Evolutionary conservation across 805 yeast genomes (phyloP), one percentile per base, ranked within the genome.

Genomic region (Ogataea henricii): DNA sequence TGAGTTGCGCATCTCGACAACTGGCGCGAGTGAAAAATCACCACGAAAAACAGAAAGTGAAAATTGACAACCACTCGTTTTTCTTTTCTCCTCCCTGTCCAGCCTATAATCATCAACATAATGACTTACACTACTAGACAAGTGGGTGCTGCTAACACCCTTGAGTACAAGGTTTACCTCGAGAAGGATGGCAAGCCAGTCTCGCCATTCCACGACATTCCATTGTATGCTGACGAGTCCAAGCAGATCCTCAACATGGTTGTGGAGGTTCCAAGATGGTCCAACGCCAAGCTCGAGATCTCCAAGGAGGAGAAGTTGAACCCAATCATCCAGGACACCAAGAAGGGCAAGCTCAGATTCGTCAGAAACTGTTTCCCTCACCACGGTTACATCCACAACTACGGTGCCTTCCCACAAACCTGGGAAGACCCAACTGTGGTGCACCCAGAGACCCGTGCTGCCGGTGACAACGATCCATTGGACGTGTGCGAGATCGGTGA

Each of bases 321-420:
- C 78, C 99, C 99, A 63, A 94, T 94, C 62, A 77, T 88, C 53
- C 99, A 94, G 77, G 99, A 94, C 73, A 88, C 95, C 66, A 94
- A 94, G 79, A 92, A 94, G 79, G 98, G 97, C 59, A 86, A 89
- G 72, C 82, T 90, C 65, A 84, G 98, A 76, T 94, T 85, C 62
- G 98, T 94, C 51, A 85, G 96, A 77, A 94, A 94, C 82, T 83
- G 96, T 71, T 92, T 92, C 89, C 99, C 99, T 45, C 96, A 88
- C 78, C 96, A 94, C 70, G 99, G 99, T 62, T 92, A 94, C 78
- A 92, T 92, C 60, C 96, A 90, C 77, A 94, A 94, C 78, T 92
- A 92, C 70, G 99, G 98, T 70, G 97, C 97, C 42, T 87, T 92
- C 81, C 98, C 98, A 57, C 97, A 92, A 71, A 85, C 90, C 40